Conservation (phyloP, 148 eudicot genomes). For the Fagopyrum tataricum region DNA sequence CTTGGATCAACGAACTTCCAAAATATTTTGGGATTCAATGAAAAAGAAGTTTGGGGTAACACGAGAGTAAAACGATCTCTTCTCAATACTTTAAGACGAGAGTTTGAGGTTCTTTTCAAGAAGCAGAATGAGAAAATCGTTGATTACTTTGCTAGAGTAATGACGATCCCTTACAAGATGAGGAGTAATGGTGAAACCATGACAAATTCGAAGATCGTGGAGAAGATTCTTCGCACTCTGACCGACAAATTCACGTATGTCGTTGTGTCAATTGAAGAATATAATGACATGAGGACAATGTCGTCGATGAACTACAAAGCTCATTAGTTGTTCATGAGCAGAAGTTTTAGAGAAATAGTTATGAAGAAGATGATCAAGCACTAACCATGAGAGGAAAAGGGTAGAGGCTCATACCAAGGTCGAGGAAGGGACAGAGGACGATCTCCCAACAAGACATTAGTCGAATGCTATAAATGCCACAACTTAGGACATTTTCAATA, state of each 20-base stretch:
- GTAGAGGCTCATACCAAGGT: not conserved
- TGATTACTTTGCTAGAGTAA: too few relatives aligned
- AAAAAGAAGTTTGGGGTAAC: not conserved
- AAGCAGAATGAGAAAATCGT: not conserved
- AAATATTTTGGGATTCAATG: too few relatives aligned
- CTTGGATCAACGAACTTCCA: too few relatives aligned
- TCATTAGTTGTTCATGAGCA: constrained; percentile 3
- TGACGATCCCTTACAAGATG: too few relatives aligned
- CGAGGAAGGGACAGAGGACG: not conserved
- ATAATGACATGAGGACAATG: not conserved
- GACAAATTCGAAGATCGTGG: too few relatives aligned
- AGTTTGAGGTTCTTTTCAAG: not conserved
- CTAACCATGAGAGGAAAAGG: not conserved
- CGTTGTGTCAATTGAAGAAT: not conserved
- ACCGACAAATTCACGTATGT: too few relatives aligned
- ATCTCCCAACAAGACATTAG: not conserved
- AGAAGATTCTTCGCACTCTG: too few relatives aligned
- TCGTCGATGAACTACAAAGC: not conserved
- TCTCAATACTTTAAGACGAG: not conserved
- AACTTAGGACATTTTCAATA: not conserved
- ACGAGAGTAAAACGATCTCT: not conserved
- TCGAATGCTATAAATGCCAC: not conserved
- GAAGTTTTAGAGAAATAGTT: not conserved
- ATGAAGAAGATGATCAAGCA: not conserved
- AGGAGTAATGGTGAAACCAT: too few relatives aligned